These are phyloP conservation scores for Lecanicillium sp. DNA, from an alignment of 2,329 filamentous ascomycete species.

Conservation along the genomic window DNA sequence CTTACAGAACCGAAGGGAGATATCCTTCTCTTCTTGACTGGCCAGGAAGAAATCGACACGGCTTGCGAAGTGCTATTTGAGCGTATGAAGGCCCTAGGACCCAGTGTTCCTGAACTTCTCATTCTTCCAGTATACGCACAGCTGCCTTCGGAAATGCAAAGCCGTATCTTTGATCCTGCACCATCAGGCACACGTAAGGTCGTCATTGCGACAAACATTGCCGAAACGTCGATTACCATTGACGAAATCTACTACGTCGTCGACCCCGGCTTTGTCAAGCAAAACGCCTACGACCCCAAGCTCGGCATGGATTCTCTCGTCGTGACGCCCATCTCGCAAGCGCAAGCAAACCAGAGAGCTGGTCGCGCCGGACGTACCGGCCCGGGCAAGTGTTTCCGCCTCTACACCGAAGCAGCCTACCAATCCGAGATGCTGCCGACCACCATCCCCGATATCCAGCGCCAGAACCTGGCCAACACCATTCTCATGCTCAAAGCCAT, in stretches of 20 bases:
- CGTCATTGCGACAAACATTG: conserved; percentile 96
- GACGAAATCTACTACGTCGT: conserved; percentile 97
- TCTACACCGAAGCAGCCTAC: conserved; percentile 93
- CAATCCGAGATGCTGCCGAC: conserved; percentile 96
- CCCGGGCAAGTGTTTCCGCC: conserved; percentile 88
- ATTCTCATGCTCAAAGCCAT: conserved; percentile 98
- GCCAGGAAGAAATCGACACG: conserved; percentile 96
- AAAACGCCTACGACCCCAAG: conserved; percentile 94
- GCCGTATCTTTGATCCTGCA: conserved; percentile 87
- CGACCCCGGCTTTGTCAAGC: conserved; percentile 95
- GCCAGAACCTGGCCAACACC: conserved; percentile 84
- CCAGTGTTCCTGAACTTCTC: conserved; percentile 82
- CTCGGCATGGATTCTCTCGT: conserved; percentile 96
- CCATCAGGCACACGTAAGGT: conserved; percentile 83
- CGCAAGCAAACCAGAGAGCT: conserved; percentile 89
- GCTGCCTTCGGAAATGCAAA: conserved; percentile 88
- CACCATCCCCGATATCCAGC: conserved; percentile 91
- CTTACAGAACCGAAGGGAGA: conserved; percentile 86
- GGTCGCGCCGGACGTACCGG: conserved; percentile 91
- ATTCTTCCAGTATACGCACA: conserved; percentile 96
- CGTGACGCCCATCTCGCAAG: conserved; percentile 92
- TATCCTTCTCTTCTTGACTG: conserved; percentile 93
- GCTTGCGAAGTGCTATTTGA: conserved; percentile 88
- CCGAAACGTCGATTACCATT: conserved; percentile 95
- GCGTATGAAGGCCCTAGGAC: conserved; percentile 90